These are phyloP conservation scores for Paracorniculantispora psalliotae DNA, from an alignment of 2,329 filamentous ascomycete species.

Conservation along the genomic window DNA sequence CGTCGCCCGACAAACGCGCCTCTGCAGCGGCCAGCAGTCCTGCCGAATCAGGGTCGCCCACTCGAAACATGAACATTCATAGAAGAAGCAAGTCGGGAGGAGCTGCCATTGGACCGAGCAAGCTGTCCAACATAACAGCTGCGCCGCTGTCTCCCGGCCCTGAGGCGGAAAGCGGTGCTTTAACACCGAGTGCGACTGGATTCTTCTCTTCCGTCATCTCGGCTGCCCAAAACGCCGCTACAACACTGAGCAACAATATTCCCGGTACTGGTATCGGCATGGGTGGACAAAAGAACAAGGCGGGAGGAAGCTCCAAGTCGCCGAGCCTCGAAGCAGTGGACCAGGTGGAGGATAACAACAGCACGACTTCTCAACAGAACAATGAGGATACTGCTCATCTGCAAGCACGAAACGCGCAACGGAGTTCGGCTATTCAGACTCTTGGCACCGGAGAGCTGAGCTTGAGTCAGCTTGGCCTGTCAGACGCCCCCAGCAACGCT, in stretches of 20 bases:
- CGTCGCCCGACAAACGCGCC: constrained; percentile 25
- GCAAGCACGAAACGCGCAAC: constrained; percentile 37
- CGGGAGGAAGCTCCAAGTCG: constrained; percentile 21
- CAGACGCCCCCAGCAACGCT: constrained; percentile 51
- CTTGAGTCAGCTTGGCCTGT: constrained; percentile 80
- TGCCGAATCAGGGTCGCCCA: constrained; percentile 55
- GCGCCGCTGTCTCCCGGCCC: constrained; percentile 68
- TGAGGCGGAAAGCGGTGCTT: constrained; percentile 55
- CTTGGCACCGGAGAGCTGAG: constrained; percentile 85
- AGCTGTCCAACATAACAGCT: constrained; percentile 71
- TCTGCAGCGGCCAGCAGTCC: constrained; percentile 23
- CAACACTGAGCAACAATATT: constrained; percentile 67
- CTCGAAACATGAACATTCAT: constrained; percentile 70
- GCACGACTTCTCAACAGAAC: constrained; percentile 28
- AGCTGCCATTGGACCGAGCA: constrained; percentile 65
- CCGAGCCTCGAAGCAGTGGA: constrained; percentile 22
- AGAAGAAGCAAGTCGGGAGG: constrained; percentile 50
- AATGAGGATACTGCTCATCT: background rate
- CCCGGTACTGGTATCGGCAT: constrained; percentile 57
- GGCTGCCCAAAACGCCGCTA: constrained; percentile 88
- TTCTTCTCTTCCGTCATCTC: constrained; percentile 95
- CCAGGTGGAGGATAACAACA: constrained; percentile 5
- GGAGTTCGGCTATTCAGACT: constrained; percentile 78
- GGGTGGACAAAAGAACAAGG: constrained; percentile 28
- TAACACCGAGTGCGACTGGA: constrained; percentile 56